Base-by-base conservation (phyloP, 495 filamentous ascomycete species). In the Tuber melanosporum region DNA sequence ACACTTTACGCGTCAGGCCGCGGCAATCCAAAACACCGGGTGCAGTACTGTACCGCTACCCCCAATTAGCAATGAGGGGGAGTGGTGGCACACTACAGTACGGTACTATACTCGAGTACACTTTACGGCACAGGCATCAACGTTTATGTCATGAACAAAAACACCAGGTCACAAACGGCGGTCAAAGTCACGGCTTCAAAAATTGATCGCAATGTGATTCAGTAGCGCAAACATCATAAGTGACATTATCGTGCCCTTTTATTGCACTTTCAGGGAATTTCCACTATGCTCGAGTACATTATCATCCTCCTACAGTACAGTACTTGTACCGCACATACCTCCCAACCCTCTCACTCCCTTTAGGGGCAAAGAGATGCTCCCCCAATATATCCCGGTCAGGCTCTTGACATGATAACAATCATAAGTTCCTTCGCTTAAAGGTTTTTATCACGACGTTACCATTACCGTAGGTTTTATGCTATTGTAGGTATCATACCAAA, bases 1-100 rank as follows among this genome's bases (percentile, higher is more conserved):
- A n/a, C 46, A 52, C 75, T 77, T 70, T 77, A 49, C 74, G 71
- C 71, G 71, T 47, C 49, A 73, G 39, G 41, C 22, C 52, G n/a
- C 42, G 36, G 49, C 74, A 22, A 71, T 47, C 39, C 14, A 36
- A 66, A 66, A 66, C 57, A 36, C 32, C 6, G 26, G 57, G 57
- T 10, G 57, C 9, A 19, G 57, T 9, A 17, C 3, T 0, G 20
- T 17, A 14, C 52, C n/a, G n/a, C 9, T 12, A 62, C 49, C 49
- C 22, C 26, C 49, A 62, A 14, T 12, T 5, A n/a, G 47, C 19
- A 36, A 66, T 66, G 57, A 66, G n/a, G 10, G 57, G 26, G 57
- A 66, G 32, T 36, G 26, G 26, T 66, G 32, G 32, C 32, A 19
- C 57, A 36, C 10, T 9, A 20, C 3, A 46, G 12, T 41, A 41